Base-by-base conservation (phyloP, 306 rosid species). In the Echinosophora koreensis region DNA sequence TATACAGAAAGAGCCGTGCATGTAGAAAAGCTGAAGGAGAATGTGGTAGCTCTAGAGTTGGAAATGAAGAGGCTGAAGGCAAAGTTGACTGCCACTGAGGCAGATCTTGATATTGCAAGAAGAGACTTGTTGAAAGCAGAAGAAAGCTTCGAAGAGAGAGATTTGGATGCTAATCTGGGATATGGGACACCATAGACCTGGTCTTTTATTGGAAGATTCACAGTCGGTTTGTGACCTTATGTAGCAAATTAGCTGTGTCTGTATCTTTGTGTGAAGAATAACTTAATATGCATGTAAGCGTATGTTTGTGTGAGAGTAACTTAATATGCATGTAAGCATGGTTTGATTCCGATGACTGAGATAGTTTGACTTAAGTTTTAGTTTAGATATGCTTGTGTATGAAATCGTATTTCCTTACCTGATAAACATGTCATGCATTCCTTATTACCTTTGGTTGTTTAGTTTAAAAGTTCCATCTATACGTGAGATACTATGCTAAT, bases 151-250 rank as follows among this genome's bases (percentile, higher is more conserved):
- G 34, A 35, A 52, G 65, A 38, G 65, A 51, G 10, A 39, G 71
- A 65, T 76, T 5, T 76, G 47, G 66, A 76, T 65, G 73, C 35
- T 27, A 44, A 64, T 39, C n/a, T 76, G 3, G 80, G 80, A 15
- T 64, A 76, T 52, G 73, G 65, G 34, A 27, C 5, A 5, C 65
- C 73, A 8, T 51, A 75, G 59, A 59, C 44, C 15, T 52, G 4
- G 6, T 5, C 8, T 44, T n/a, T 50, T 50, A 50, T 14, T 50
- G 12, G 8, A 27, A 22, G 3, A 42, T 59, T 44, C 4, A 4
- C 46, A 27, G 35, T 73, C 28, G 15, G 16, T 42, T 59, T 44
- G 69, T 59, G 68, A 34, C 4, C 17, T 17, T n/a, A 28, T 15
- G 78, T 30, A 59, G 8, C n/a, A 8, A n/a, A 8, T 12, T n/a